Evolutionary conservation across 1,284 basidiomycete species (phyloP).

Genomic region (Moesziomyces sp.): DNA sequence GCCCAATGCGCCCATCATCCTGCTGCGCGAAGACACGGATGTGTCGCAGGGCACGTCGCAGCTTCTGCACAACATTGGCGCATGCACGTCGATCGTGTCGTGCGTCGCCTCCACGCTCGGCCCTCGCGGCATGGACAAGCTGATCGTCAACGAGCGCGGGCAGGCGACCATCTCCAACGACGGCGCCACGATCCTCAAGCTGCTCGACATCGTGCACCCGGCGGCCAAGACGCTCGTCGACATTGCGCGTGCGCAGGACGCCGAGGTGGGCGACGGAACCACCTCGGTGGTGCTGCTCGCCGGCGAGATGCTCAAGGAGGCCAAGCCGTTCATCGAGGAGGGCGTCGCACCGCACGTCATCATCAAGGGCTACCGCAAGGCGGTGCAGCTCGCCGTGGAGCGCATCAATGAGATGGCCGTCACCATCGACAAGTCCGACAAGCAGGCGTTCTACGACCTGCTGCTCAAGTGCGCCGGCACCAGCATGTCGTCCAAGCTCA

Average conservation of each 20-base stretch:
- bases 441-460: conserved; percentile 90
- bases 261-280: conserved; percentile 97
- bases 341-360: conserved; percentile 97
- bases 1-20: conserved; percentile 62
- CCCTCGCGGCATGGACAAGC: conserved; percentile 97
- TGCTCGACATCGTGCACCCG: conserved; percentile 96
- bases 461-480: conserved; percentile 96
- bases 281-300: conserved; percentile 94
- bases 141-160: conserved; percentile 77
- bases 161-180: conserved; percentile 97
- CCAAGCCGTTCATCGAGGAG: conserved; percentile 91
- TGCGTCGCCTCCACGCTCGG: conserved; percentile 86
- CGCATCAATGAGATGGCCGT: conserved; percentile 90
- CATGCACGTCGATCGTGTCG: conserved; percentile 61
- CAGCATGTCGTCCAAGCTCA: conserved; percentile 99
- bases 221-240: conserved; percentile 96
- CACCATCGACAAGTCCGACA: conserved; percentile 87
- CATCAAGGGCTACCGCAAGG: conserved; percentile 93
- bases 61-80: conserved; percentile 89
- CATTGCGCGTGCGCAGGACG: conserved; percentile 96
- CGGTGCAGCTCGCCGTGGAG: conserved; percentile 84
- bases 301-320: conserved; percentile 93
- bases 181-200: conserved; percentile 95
- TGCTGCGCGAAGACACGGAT: conserved; percentile 82
- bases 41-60: conserved; percentile 94